Conservation (phyloP, 805 yeast species). For the Jamesozyma spencerorum region DNA sequence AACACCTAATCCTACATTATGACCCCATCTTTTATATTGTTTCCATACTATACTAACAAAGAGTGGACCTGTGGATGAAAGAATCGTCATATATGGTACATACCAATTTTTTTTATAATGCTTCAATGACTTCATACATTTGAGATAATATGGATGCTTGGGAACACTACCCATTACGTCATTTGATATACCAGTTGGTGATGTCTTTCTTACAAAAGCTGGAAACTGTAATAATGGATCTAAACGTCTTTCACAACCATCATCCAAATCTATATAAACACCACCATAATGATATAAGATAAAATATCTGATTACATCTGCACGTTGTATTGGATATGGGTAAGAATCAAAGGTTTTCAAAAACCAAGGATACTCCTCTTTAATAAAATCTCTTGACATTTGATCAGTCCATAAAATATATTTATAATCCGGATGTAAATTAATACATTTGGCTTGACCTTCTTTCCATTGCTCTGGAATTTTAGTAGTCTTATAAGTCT, state of each 20-base stretch:
- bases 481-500: conserved; percentile 72
- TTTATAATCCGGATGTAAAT: conserved; percentile 78
- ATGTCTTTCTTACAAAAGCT: conserved; percentile 78
- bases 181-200: conserved; percentile 86
- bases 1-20: conserved; percentile 51
- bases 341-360: conserved; percentile 67
- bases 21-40: conserved; percentile 71
- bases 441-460: conserved; percentile 68
- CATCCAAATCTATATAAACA: conserved; percentile 81
- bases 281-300: conserved; percentile 81
- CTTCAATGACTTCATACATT: conserved; percentile 55
- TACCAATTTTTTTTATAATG: conserved; percentile 66
- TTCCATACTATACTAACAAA: conserved; percentile 82
- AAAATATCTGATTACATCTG: conserved; percentile 86
- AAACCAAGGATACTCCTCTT: conserved; percentile 80
- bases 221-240: conserved; percentile 78
- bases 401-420: conserved; percentile 88
- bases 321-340: conserved; percentile 75
- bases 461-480: conserved; percentile 76
- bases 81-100: conserved; percentile 81
- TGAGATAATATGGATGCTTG: conserved; percentile 72
- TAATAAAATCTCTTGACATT: conserved; percentile 67
- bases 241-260: conserved; percentile 68
- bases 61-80: conserved; percentile 89
- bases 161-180: conserved; percentile 90